phyloP scores from a whole-genome alignment of 192 early-diverging fungal genomes.

The Backusella australiensis region DNA sequence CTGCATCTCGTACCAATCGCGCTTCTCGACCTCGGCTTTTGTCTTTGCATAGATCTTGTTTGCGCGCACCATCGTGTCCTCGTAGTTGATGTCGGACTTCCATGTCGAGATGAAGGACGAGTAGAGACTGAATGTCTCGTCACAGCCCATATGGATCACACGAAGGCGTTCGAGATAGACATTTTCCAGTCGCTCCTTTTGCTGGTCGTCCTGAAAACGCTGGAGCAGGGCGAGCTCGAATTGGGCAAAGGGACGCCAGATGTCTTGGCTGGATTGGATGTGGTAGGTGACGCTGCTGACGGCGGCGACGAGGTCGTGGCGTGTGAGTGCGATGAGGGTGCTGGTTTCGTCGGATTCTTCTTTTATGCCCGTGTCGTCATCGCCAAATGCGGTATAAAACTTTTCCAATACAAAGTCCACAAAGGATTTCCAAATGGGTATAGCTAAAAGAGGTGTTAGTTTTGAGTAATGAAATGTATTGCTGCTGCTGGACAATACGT shows the following conservation, averaged over 20 bases:
- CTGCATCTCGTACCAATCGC: conserved; percentile 50
- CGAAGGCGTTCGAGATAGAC: conserved; percentile 42
- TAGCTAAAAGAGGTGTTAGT: conserved; percentile 42
- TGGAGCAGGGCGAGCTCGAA: conserved; percentile 58
- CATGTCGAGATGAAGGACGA: conserved; percentile 61
- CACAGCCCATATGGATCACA: conserved; percentile 49
- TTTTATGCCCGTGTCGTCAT: conserved; percentile 23
- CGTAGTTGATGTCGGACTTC: conserved; percentile 49
- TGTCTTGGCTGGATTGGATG: conserved; percentile 56
- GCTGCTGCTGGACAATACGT: conserved; percentile 13
- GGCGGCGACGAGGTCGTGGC: conserved; percentile 43
- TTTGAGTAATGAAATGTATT: neutral
- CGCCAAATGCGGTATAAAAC: conserved; percentile 31
- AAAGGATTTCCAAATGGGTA: conserved; percentile 65
- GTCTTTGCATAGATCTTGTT: conserved; percentile 46
- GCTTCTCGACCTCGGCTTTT: conserved; percentile 34
- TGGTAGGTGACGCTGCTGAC: conserved; percentile 49
- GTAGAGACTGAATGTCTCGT: conserved; percentile 59
- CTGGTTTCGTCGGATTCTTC: conserved; percentile 24
- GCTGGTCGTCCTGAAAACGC: conserved; percentile 1
- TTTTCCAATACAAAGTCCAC: conserved; percentile 52
- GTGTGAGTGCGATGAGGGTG: conserved; percentile 37
- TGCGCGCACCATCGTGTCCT: conserved; percentile 45
- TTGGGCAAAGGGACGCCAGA: conserved; percentile 59
- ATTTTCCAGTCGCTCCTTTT: conserved; percentile 27